phyloP scores from a whole-genome alignment of 2,329 filamentous ascomycete genomes.

The Salinomyces thailandicus region DNA sequence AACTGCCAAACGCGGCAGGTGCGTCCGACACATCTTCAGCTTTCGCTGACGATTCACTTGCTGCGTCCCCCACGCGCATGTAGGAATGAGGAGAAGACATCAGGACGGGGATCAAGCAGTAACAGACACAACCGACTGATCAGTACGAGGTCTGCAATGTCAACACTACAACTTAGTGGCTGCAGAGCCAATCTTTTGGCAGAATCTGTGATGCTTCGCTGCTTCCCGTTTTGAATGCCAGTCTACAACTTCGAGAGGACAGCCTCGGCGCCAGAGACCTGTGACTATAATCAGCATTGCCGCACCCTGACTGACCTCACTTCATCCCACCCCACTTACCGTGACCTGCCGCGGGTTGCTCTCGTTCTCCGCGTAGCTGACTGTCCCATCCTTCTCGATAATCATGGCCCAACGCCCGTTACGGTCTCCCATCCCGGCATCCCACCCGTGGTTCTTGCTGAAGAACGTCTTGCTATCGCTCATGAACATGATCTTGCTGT shows the following conservation, averaged over 20 bases:
- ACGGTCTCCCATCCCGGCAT: slow-evolving; percentile 53
- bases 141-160: too few relatives aligned
- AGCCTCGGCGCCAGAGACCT: slow-evolving; percentile 18
- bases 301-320: neutral
- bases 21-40: too few relatives aligned
- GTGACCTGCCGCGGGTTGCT: slow-evolving; percentile 38
- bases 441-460: slow-evolving; percentile 70
- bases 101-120: too few relatives aligned
- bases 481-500: slow-evolving; percentile 66
- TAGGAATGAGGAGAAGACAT: too few relatives aligned
- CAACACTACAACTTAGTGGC: too few relatives aligned
- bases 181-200: too few relatives aligned
- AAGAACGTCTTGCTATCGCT: slow-evolving; percentile 63
- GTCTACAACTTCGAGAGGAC: slow-evolving; percentile 18
- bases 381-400: slow-evolving; percentile 67
- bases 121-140: too few relatives aligned
- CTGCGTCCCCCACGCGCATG: too few relatives aligned
- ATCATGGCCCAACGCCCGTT: slow-evolving; percentile 72
- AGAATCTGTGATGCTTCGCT: too few relatives aligned
- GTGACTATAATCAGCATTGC: slow-evolving; percentile 2
- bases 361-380: slow-evolving; percentile 71
- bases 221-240: too few relatives aligned
- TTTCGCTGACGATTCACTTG: too few relatives aligned
- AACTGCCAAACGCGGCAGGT: too few relatives aligned
- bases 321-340: slow-evolving; percentile 25